Conservation (phyloP, 2,329 filamentous ascomycete genomes). For the Talaromyces albobiverticillius region DNA sequence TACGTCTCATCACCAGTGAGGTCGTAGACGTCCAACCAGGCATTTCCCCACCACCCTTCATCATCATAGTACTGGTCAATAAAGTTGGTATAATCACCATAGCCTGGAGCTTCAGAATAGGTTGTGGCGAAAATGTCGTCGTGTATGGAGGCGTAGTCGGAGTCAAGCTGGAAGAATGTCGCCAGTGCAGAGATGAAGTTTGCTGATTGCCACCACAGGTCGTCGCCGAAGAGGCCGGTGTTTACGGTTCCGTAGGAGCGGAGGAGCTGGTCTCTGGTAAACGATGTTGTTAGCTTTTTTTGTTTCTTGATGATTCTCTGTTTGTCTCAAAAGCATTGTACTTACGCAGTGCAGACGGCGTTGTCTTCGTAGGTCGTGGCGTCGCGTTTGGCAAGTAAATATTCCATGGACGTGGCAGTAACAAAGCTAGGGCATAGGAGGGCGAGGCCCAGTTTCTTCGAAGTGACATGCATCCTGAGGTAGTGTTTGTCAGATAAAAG, state of each 20-base stretch:
- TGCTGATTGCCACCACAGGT: slow-evolving; percentile 14
- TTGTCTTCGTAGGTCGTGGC: slow-evolving; percentile 10
- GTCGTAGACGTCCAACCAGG: slow-evolving; percentile 15
- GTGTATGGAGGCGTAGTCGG: slow-evolving; percentile 9
- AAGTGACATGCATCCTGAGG: slow-evolving; percentile 1
- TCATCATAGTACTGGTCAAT: slow-evolving; percentile 13
- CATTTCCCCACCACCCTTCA: slow-evolving; percentile 16
- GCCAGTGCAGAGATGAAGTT: slow-evolving; percentile 14
- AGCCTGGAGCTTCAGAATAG: slow-evolving; percentile 6
- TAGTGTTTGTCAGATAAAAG: background rate
- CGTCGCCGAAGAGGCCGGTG: slow-evolving; percentile 9
- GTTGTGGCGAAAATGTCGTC: slow-evolving; percentile 9
- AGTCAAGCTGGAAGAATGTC: slow-evolving; percentile 10
- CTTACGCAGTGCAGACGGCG: slow-evolving; percentile 12
- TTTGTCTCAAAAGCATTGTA: background rate
- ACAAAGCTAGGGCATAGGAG: slow-evolving; percentile 7
- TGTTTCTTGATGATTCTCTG: background rate
- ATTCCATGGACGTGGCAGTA: slow-evolving; percentile 6
- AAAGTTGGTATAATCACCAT: slow-evolving; percentile 14
- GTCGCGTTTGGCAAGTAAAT: slow-evolving; percentile 11
- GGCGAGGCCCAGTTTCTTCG: slow-evolving; percentile 11
- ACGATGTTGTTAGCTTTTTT: background rate
- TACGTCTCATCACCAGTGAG: slow-evolving; percentile 4
- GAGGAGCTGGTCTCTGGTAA: slow-evolving; percentile 10
- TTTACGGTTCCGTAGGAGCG: slow-evolving; percentile 6